Evolutionary conservation across 2,329 filamentous ascomycete genomes (phyloP), one percentile per base, ranked within the genome.

Genomic region (Ophiostoma ulmi): DNA sequence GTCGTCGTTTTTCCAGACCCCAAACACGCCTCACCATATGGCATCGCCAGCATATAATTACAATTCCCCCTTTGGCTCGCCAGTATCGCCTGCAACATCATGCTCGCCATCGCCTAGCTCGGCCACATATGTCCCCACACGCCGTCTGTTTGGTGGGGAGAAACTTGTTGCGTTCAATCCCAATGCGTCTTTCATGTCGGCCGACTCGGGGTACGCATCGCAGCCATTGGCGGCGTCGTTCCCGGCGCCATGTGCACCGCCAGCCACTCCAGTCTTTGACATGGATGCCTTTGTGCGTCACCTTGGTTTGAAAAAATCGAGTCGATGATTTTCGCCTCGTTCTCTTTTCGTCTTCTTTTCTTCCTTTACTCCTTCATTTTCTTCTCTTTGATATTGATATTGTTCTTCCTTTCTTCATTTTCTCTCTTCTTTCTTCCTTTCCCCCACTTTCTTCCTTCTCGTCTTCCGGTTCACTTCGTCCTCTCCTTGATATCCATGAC

Each of bases 1-100:
- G 10, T 41, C 64, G 4, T 44, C 64, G 3, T 72, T 70, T 20
- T 41, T 72, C 52, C 61, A 69, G 2, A 71, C 72, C 1, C 71
- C 73, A 36, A 68, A 67, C 69, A 73, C 73, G 22, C 39, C 71
- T 1, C 69, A 68, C 44, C n/a, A 17, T 26, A 36, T 72, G 48
- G 48, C 69, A 11, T 44, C 69, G 14, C 69, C 72, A 5, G 52
- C 68, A 3, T 61, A 38, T 20, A 63, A 58, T 17, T 71, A 70
- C n/a, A 63, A 58, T 20, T 72, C 72, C 14, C 72, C 73, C 7
- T 65, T 71, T 36, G 64, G 26, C 20, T 72, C 71, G 20, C 22
- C 52, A n/a, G n/a, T n/a, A 17, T 72, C 71, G 22, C 22, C 52
- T 7, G 22, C 65, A 11, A 48, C 58, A 3, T 70, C 72, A n/a